Percentiles rank a stretch among this genome's conserved stretches.
Evolutionary conservation across 2,329 filamentous ascomycete species (phyloP).

Genomic region (Saccharata proteae): DNA sequence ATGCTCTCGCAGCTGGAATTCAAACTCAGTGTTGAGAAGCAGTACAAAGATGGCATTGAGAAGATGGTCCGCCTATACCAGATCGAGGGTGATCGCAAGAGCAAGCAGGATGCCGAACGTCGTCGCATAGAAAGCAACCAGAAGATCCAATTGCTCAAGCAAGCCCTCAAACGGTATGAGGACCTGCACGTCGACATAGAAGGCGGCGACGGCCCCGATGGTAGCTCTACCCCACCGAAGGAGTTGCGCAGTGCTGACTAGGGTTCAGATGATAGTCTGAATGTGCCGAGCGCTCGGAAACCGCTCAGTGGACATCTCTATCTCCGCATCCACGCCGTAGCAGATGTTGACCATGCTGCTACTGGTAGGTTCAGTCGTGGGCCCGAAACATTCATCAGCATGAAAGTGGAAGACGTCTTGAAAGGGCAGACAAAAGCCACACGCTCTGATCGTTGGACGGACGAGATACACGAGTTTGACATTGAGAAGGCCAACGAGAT

Average conservation of each 20-base stretch:
- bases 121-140: slow-evolving; percentile 90
- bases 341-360: slow-evolving; percentile 87
- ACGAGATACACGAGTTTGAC: slow-evolving; percentile 81
- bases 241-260: slow-evolving; percentile 16
- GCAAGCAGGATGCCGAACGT: slow-evolving; percentile 81
- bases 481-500: slow-evolving; percentile 99
- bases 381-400: slow-evolving; percentile 87
- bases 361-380: slow-evolving; percentile 72
- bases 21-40: slow-evolving; percentile 96
- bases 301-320: slow-evolving; percentile 86
- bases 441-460: slow-evolving; percentile 79
- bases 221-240: slow-evolving; percentile 39
- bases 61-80: slow-evolving; percentile 98
- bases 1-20: slow-evolving; percentile 99
- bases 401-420: slow-evolving; percentile 92
- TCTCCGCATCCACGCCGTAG: slow-evolving; percentile 76
- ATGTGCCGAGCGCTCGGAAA: slow-evolving; percentile 86
- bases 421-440: slow-evolving; percentile 79
- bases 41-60: slow-evolving; percentile 97
- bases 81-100: slow-evolving; percentile 95
- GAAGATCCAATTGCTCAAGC: slow-evolving; percentile 91
- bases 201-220: slow-evolving; percentile 57
- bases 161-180: slow-evolving; percentile 92
- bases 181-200: slow-evolving; percentile 94
- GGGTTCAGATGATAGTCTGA: slow-evolving; percentile 78